Conservation (phyloP, 495 filamentous ascomycete species). For the Aspergillus conjunctus region DNA sequence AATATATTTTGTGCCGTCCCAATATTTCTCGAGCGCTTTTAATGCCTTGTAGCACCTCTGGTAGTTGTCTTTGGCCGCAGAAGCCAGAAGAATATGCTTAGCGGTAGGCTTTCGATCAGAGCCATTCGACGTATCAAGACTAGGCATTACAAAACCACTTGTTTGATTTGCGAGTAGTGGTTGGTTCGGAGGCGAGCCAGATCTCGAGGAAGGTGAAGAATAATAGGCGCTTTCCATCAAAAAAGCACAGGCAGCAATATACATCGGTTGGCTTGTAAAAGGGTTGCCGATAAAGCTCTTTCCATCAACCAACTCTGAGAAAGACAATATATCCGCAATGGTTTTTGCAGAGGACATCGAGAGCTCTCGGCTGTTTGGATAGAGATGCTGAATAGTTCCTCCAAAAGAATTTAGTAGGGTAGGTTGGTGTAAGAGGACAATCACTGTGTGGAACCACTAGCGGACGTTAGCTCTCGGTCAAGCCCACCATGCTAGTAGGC, state of each 20-base stretch:
- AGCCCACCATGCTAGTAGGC: not conserved
- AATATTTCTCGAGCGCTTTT: conserved; percentile 73
- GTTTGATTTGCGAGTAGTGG: conserved; percentile 41
- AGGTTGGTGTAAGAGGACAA: conserved; percentile 81
- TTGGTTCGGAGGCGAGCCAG: conserved; percentile 34
- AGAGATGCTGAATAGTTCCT: conserved; percentile 66
- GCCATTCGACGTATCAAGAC: conserved; percentile 35
- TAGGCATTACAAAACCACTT: conserved; percentile 47
- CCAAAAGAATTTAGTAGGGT: conserved; percentile 77
- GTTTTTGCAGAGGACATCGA: conserved; percentile 89
- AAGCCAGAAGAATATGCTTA: conserved; percentile 72
- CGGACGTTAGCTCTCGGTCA: conserved; percentile 4
- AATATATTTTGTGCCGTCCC: conserved; percentile 86
- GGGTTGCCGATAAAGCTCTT: conserved; percentile 82
- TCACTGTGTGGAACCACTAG: conserved; percentile 81
- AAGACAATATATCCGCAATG: conserved; percentile 80
- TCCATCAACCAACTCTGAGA: conserved; percentile 76
- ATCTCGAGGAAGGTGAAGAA: conserved; percentile 39
- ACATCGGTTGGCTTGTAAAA: conserved; percentile 87
- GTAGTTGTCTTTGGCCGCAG: conserved; percentile 77
- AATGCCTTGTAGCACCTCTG: conserved; percentile 80
- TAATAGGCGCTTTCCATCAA: conserved; percentile 72
- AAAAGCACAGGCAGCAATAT: conserved; percentile 85
- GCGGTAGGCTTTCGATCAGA: conserved; percentile 54
- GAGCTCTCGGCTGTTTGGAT: conserved; percentile 75